Percentiles rank a stretch among this genome's conserved stretches.
Evolutionary conservation across 2,329 filamentous ascomycete genomes (phyloP).

Genomic region (Aspergillus spinulosporus): DNA sequence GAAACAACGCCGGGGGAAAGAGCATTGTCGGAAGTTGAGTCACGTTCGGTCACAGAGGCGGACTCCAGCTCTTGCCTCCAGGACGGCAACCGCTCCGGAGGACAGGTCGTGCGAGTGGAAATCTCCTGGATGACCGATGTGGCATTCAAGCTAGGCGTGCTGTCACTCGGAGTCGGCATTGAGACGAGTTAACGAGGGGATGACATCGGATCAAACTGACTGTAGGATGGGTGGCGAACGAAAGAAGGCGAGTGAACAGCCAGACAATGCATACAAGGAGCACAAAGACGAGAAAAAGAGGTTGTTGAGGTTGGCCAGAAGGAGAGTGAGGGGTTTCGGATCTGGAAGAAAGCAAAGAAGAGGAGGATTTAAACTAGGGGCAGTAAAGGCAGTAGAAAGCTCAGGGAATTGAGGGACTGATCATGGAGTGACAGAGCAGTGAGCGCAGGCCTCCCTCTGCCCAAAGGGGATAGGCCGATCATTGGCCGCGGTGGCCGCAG

Average conservation of each 20-base stretch:
- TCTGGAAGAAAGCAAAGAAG: constrained; percentile 2
- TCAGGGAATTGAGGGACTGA: not conserved
- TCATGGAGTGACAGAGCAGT: not conserved
- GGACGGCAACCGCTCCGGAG: constrained; percentile 39
- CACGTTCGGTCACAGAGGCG: constrained; percentile 24
- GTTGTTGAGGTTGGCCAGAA: constrained; percentile 13
- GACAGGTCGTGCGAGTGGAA: constrained; percentile 51
- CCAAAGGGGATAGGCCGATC: constrained; percentile 26
- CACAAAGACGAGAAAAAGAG: constrained; percentile 10
- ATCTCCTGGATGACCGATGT: constrained; percentile 46
- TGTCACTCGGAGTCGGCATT: constrained; percentile 54
- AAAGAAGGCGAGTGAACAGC: constrained; percentile 21
- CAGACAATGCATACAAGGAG: constrained; percentile 12
- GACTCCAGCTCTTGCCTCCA: constrained; percentile 37
- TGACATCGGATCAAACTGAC: constrained; percentile 36
- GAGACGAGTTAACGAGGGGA: constrained; percentile 39
- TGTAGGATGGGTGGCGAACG: constrained; percentile 26
- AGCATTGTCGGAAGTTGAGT: constrained; percentile 29
- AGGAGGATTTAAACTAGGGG: constrained; percentile 7
- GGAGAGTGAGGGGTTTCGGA: constrained; percentile 13
- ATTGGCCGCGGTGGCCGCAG: not conserved
- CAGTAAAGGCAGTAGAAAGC: constrained; percentile 6
- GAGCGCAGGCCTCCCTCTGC: constrained; percentile 23
- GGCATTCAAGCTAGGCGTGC: constrained; percentile 44
- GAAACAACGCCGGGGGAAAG: constrained; percentile 28